Conservation (phyloP, 768 basidiomycete species). For the Trametopsis cervina region DNA sequence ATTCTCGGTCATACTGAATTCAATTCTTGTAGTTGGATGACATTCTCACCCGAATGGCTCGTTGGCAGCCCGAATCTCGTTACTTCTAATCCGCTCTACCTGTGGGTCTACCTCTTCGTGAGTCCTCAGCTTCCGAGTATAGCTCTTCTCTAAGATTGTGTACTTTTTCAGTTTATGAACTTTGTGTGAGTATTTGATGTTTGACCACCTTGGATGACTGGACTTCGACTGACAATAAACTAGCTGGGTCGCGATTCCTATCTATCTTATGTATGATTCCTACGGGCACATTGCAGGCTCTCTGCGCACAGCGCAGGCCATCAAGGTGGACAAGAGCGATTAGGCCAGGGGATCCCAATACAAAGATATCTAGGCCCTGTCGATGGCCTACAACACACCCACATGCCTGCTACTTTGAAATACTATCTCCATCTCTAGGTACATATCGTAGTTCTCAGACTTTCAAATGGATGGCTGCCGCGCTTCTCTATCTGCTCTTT, state of each 20-base stretch:
- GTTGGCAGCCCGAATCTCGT: slow-evolving; percentile 66
- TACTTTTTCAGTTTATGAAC: slow-evolving; percentile 63
- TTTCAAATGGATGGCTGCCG: not conserved
- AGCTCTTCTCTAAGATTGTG: not conserved
- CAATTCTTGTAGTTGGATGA: slow-evolving; percentile 57
- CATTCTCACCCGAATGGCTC: slow-evolving; percentile 84
- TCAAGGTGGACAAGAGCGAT: slow-evolving; percentile 17
- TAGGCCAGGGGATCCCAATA: slow-evolving; percentile 1
- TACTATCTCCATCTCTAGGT: not conserved
- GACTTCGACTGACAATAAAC: not conserved
- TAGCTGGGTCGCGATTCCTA: slow-evolving; percentile 77
- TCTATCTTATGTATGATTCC: slow-evolving; percentile 74
- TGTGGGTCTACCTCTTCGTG: slow-evolving; percentile 80
- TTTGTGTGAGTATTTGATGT: slow-evolving; percentile 48
- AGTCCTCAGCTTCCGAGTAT: slow-evolving; percentile 23
- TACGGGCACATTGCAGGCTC: slow-evolving; percentile 62
- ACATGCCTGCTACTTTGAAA: no score
- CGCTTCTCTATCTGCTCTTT: not conserved
- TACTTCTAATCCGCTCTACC: slow-evolving; percentile 59
- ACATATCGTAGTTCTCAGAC: not conserved
- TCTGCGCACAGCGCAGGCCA: slow-evolving; percentile 34
- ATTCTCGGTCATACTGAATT: not conserved
- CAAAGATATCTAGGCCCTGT: no score
- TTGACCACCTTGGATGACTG: not conserved
- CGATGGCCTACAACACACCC: no score